Evolutionary conservation across 805 yeast genomes (phyloP).

Genomic region (Pichia californica): DNA sequence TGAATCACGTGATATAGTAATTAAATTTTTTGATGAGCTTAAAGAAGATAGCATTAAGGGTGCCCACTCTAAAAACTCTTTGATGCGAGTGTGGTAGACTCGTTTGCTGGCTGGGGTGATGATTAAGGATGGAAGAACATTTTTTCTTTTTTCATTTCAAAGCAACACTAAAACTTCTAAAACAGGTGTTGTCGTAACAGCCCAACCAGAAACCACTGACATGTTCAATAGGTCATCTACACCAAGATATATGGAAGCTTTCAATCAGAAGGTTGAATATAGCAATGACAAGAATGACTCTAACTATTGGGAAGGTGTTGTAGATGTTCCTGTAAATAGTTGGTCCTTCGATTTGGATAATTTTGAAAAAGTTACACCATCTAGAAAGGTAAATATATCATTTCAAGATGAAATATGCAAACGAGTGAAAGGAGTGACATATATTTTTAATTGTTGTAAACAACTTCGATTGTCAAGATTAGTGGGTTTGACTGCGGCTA

Average conservation of each 20-base stretch:
- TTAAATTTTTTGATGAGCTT: too few relatives aligned
- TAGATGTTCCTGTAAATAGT: slow-evolving; percentile 19
- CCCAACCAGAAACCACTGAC: too few relatives aligned
- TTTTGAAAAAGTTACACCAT: slow-evolving; percentile 27
- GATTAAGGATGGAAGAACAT: too few relatives aligned
- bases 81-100: too few relatives aligned
- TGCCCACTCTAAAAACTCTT: too few relatives aligned
- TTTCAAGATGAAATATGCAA: slow-evolving; percentile 34
- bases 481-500: slow-evolving; percentile 42
- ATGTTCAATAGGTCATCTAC: neutral
- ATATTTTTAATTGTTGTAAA: slow-evolving; percentile 38
- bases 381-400: slow-evolving; percentile 28
- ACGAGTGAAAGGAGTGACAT: slow-evolving; percentile 43
- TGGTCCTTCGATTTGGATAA: slow-evolving; percentile 26
- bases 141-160: too few relatives aligned
- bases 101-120: too few relatives aligned
- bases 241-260: neutral
- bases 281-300: neutral
- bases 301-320: slow-evolving; percentile 27
- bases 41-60: too few relatives aligned
- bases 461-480: slow-evolving; percentile 41
- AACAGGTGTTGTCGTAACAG: too few relatives aligned
- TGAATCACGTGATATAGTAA: too few relatives aligned
- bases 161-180: too few relatives aligned
- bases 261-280: neutral